Base-by-base conservation (phyloP, 257 asterid species). In the Schizonepeta tenuifolia region DNA sequence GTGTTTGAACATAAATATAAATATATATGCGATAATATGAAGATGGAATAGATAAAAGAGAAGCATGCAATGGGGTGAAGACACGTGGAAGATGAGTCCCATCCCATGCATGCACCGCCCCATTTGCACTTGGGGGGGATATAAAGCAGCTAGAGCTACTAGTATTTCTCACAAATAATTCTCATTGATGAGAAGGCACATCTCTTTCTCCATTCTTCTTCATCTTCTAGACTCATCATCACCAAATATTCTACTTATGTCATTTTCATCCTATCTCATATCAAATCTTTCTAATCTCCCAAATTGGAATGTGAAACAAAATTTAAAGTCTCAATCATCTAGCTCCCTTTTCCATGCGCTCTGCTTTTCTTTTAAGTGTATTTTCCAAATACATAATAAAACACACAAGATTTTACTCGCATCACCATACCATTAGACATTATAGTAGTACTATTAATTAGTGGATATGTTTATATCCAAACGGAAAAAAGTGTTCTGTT, bases 11-110 rank as follows among this genome's bases (percentile, higher is more conserved):
- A 55, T 50, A 28, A 28, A 28, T 28, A 3, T 28, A 20, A 35
- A 63, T 0, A 3, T 2, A 26, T 26, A 26, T n/a, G 28, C 2
- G 28, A 26, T n/a, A 12, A 47, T 9, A 40, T 28, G 33, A 22
- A 12, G 33, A 69, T 38, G 31, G 24, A 68, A 51, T 35, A 26
- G 2, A 21, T 60, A 1, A 65, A 66, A 47, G 44, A 40, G 66
- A 70, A 31, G 26, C n/a, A n/a, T n/a, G n/a, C 3, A 2, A 33
- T 21, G 62, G 77, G 77, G 77, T 50, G 21, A 72, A 33, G 56
- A 35, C 77, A 72, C 1, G 53, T 72, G 77, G 77, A 72, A 13
- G 53, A 50, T 40, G 44, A 38, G 57, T 18, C 35, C 33, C 49
- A 43, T 43, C 35, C 31, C 50, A 43, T 43, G 26, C 57, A 51